A percentile compares a stretch with the other conserved stretches of the same genome.
These are phyloP conservation scores for Solanum etuberosum DNA, from an alignment of 257 asterid genomes.

Conservation along the genomic window DNA sequence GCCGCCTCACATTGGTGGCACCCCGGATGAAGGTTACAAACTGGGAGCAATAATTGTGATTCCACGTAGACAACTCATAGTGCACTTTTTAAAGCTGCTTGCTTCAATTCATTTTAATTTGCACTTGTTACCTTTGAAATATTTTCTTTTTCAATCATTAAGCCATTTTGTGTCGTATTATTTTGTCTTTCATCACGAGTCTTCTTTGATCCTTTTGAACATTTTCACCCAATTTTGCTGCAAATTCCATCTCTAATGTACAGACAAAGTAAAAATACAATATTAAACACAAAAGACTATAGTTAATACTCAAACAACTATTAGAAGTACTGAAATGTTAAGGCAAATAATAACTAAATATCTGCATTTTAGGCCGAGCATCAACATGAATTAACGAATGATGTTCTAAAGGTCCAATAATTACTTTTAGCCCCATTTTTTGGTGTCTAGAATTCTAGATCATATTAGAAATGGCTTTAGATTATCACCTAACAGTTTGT, in stretches of 20 bases:
- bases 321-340: background rate
- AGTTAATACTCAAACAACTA: background rate
- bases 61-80: background rate
- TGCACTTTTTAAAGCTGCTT: background rate
- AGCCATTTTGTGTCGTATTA: background rate
- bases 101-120: background rate
- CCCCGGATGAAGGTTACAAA: background rate
- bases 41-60: background rate
- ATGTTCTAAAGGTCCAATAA: background rate
- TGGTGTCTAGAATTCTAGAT: background rate
- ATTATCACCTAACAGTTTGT: background rate
- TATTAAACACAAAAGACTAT: background rate
- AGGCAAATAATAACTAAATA: background rate
- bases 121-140: background rate
- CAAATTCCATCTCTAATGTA: background rate
- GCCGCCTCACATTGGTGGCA: background rate
- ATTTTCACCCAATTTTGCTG: background rate
- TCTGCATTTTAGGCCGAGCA: background rate
- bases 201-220: background rate
- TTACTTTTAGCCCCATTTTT: background rate
- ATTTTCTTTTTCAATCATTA: background rate
- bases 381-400: background rate
- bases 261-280: background rate
- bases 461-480: background rate
- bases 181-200: background rate